These are phyloP conservation scores for Alternaria solani DNA, from an alignment of 2,329 filamentous ascomycete genomes.

Conservation along the genomic window DNA sequence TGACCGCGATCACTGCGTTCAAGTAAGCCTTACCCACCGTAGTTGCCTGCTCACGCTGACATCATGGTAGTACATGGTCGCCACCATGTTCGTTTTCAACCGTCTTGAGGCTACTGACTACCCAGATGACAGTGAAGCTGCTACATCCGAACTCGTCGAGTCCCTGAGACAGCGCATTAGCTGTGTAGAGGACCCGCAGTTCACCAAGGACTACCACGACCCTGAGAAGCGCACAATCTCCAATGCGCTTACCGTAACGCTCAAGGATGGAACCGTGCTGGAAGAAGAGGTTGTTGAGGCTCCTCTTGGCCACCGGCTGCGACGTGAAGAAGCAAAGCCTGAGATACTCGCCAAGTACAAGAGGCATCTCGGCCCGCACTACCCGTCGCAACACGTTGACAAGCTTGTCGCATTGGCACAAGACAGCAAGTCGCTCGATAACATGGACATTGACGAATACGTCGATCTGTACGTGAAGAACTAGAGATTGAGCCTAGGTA, in stretches of 20 bases:
- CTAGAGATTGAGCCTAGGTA: slow-evolving; percentile 33
- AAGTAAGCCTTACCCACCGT: slow-evolving; percentile 57
- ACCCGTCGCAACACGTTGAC: slow-evolving; percentile 76
- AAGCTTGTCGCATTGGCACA: slow-evolving; percentile 82
- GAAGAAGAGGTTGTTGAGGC: slow-evolving; percentile 93
- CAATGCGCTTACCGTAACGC: slow-evolving; percentile 92
- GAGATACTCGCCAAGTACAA: slow-evolving; percentile 96
- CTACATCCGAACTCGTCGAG: slow-evolving; percentile 87
- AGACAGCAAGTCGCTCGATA: slow-evolving; percentile 77
- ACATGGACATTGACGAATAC: slow-evolving; percentile 88
- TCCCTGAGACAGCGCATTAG: slow-evolving; percentile 90
- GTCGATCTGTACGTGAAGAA: slow-evolving; percentile 81
- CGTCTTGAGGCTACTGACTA: slow-evolving; percentile 95
- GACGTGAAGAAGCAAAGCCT: slow-evolving; percentile 96
- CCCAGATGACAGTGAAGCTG: slow-evolving; percentile 89
- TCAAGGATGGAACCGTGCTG: slow-evolving; percentile 92
- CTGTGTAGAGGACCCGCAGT: slow-evolving; percentile 95
- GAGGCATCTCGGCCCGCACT: slow-evolving; percentile 88
- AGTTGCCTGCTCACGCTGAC: slow-evolving; percentile 29
- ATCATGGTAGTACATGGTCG: slow-evolving; percentile 79
- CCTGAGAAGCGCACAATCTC: slow-evolving; percentile 93
- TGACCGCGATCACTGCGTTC: slow-evolving; percentile 98
- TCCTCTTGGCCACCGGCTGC: slow-evolving; percentile 87
- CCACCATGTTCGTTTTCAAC: slow-evolving; percentile 94
- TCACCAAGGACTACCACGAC: slow-evolving; percentile 95